Percentiles rank a stretch among this genome's conserved stretches.
phyloP scores from a whole-genome alignment of 2,329 filamentous ascomycete species.

The Cercospora berteroae region DNA sequence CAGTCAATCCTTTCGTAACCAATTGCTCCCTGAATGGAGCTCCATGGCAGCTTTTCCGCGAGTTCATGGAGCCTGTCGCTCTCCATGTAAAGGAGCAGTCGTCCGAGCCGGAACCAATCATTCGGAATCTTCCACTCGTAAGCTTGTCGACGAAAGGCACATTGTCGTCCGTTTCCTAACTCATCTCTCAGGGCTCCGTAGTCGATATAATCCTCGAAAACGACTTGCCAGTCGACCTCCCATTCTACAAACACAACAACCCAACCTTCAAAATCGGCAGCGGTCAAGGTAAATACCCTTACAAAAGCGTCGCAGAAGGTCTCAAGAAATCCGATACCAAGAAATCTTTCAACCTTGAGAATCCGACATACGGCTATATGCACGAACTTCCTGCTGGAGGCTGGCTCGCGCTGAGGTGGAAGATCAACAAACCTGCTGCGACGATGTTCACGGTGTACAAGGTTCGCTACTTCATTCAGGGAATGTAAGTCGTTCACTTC shows the following conservation, averaged over 20 bases:
- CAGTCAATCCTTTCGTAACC: slow-evolving; percentile 23
- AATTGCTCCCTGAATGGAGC: slow-evolving; percentile 27
- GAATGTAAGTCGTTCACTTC: slow-evolving; percentile 19
- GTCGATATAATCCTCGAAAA: slow-evolving; percentile 26
- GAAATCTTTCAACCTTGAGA: slow-evolving; percentile 15
- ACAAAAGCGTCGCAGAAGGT: slow-evolving; percentile 11
- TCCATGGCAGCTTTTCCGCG: slow-evolving; percentile 26
- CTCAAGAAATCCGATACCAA: not conserved
- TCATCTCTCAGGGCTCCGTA: slow-evolving; percentile 19
- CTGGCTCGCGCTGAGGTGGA: slow-evolving; percentile 24
- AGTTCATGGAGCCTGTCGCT: slow-evolving; percentile 18
- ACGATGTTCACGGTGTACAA: slow-evolving; percentile 25
- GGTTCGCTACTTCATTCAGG: slow-evolving; percentile 24
- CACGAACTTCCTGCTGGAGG: slow-evolving; percentile 24
- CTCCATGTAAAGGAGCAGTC: slow-evolving; percentile 15
- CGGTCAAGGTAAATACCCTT: slow-evolving; percentile 15
- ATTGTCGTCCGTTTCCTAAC: not conserved
- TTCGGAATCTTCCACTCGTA: slow-evolving; percentile 12
- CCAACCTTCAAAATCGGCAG: slow-evolving; percentile 21
- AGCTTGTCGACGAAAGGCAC: not conserved
- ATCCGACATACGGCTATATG: slow-evolving; percentile 21
- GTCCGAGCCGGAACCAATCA: slow-evolving; percentile 20
- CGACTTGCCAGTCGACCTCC: slow-evolving; percentile 16
- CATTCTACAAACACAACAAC: slow-evolving; percentile 28
- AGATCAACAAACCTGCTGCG: slow-evolving; percentile 20